Percentiles rank a stretch among this genome's conserved stretches.
phyloP scores from a whole-genome alignment of 148 eudicot species.

The Persicaria maculosa region DNA sequence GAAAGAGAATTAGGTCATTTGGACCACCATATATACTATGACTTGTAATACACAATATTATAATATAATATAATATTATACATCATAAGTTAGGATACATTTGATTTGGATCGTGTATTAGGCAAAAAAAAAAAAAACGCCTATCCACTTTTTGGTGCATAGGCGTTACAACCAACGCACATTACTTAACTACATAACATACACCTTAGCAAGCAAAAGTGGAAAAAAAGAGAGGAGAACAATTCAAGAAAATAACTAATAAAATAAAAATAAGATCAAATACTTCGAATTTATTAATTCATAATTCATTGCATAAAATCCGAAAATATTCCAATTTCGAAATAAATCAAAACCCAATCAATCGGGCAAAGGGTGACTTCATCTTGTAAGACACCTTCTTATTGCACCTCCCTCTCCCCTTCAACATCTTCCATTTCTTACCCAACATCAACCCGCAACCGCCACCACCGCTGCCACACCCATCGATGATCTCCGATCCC shows the following conservation, averaged over 20 bases:
- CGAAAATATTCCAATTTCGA: neutral
- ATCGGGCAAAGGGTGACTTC: neutral
- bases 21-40: no score
- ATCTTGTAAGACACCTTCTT: neutral
- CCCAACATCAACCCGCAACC: slow-evolving; percentile 5
- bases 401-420: neutral
- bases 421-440: neutral
- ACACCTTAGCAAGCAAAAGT: neutral
- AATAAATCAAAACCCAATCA: neutral
- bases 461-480: neutral
- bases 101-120: no score
- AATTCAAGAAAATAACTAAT: neutral
- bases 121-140: no score
- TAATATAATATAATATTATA: no score
- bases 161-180: neutral
- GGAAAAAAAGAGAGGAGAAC: neutral
- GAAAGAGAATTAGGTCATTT: no score
- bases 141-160: neutral
- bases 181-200: neutral
- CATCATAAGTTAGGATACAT: no score
- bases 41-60: no score
- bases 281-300: neutral
- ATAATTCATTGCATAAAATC: neutral
- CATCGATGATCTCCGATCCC: slow-evolving; percentile 6
- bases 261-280: neutral